Conservation (phyloP, 139 green algal species). For the Klebsormidium nitens region DNA sequence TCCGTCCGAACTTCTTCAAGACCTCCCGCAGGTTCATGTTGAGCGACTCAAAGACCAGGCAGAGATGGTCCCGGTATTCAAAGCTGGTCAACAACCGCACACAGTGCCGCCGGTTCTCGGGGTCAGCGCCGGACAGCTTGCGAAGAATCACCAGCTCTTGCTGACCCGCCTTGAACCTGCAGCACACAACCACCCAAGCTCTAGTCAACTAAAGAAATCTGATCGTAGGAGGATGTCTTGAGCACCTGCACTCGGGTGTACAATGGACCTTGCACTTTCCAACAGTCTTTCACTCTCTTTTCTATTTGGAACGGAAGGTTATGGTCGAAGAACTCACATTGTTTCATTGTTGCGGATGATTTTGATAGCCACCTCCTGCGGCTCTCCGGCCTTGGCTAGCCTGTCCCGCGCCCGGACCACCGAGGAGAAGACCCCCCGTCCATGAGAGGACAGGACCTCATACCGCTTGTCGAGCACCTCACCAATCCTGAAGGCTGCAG, state of each 20-base stretch:
- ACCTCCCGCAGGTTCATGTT: constrained; percentile 48
- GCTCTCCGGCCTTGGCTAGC: neutral
- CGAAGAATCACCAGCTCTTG: constrained; percentile 75
- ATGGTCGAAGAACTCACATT: constrained; percentile 70
- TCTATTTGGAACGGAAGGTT: neutral
- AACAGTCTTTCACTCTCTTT: neutral
- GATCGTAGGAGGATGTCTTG: no score
- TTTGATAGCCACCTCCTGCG: constrained; percentile 79
- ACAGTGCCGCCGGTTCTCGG: constrained; percentile 79
- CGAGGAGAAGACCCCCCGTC: constrained; percentile 89
- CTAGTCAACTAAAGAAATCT: no score
- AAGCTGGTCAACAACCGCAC: constrained; percentile 85
- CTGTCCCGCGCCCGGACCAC: constrained; percentile 84
- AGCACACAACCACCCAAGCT: no score
- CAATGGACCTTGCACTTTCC: no score
- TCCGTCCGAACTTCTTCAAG: constrained; percentile 87
- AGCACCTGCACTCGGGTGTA: no score
- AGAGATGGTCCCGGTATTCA: constrained; percentile 91
- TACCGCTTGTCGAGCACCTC: constrained; percentile 81
- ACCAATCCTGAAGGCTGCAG: constrained; percentile 70
- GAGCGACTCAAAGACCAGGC: constrained; percentile 69
- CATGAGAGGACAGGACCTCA: constrained; percentile 62
- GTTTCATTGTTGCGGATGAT: constrained; percentile 77
- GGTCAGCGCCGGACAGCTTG: constrained; percentile 73
- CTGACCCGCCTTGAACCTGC: constrained; percentile 60